These are phyloP conservation scores for Sclerotinia spermophila DNA, from an alignment of 2,329 filamentous ascomycete genomes.

Conservation along the genomic window DNA sequence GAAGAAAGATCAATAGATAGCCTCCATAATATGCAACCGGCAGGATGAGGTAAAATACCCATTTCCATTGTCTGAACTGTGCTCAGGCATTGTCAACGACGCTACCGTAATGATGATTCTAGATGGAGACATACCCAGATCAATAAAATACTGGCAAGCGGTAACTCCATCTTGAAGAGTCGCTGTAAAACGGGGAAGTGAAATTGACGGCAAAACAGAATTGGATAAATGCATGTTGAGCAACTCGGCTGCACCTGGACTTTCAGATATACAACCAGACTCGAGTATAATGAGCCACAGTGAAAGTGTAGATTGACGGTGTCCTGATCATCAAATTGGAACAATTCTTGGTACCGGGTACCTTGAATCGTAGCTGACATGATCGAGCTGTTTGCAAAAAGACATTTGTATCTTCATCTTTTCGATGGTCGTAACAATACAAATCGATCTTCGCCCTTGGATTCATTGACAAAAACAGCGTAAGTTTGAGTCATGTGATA, in stretches of 20 bases:
- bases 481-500: not conserved
- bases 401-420: not conserved
- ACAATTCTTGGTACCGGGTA: conserved; percentile 31
- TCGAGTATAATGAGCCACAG: conserved; percentile 46
- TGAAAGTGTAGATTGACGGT: conserved; percentile 45
- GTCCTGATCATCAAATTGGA: not conserved
- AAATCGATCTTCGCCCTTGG: not conserved
- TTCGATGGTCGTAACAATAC: not conserved
- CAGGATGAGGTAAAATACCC: conserved; percentile 28
- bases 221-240: conserved; percentile 41
- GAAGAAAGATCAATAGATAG: conserved; percentile 41
- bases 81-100: conserved; percentile 43
- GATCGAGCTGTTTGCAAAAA: not conserved
- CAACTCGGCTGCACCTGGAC: conserved; percentile 37
- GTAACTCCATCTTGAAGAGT: conserved; percentile 48
- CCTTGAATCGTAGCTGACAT: conserved; percentile 22
- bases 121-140: conserved; percentile 39
- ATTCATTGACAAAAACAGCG: not conserved
- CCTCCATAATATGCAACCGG: conserved; percentile 42
- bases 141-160: conserved; percentile 44
- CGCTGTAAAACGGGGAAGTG: conserved; percentile 45
- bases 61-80: conserved; percentile 23
- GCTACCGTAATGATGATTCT: conserved; percentile 43
- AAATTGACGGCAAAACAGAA: conserved; percentile 47
- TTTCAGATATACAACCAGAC: conserved; percentile 40